Conservation (phyloP, 768 basidiomycete species). For the Termitomyces sp. region DNA sequence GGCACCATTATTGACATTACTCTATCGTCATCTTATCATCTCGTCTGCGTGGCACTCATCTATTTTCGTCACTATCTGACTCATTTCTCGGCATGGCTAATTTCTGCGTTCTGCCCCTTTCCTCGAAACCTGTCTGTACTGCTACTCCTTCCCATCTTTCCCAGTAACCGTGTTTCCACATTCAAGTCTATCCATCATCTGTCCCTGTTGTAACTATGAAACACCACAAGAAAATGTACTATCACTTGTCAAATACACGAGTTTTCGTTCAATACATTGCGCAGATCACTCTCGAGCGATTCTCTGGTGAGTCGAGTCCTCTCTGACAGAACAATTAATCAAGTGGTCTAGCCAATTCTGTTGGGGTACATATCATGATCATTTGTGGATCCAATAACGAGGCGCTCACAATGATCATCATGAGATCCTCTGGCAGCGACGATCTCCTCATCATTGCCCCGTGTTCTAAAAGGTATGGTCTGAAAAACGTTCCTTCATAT, state of each 20-base stretch:
- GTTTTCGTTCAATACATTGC: not conserved
- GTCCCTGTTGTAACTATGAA: slow-evolving; percentile 4
- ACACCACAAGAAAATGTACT: slow-evolving; percentile 7
- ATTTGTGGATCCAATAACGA: slow-evolving; percentile 11
- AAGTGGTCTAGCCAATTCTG: not conserved
- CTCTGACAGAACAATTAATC: not conserved
- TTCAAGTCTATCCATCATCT: not conserved
- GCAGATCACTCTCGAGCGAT: not conserved
- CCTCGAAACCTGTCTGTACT: not conserved
- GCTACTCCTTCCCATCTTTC: not conserved
- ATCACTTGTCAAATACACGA: slow-evolving; percentile 7
- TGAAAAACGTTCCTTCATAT: not conserved
- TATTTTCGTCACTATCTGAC: not conserved
- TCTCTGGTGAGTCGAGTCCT: slow-evolving; percentile 1
- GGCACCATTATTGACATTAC: not conserved
- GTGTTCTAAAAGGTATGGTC: not conserved
- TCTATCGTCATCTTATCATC: not conserved
- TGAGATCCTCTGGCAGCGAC: slow-evolving; percentile 7
- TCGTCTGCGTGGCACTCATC: not conserved
- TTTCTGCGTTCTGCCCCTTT: not conserved
- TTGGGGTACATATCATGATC: not conserved
- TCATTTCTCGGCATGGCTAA: not conserved
- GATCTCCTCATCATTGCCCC: slow-evolving; percentile 5
- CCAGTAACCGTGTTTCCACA: not conserved
- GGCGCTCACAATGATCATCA: not conserved